These are phyloP conservation scores for Patellifolia procumbens DNA, from an alignment of 179 eudicot species.

Conservation along the genomic window DNA sequence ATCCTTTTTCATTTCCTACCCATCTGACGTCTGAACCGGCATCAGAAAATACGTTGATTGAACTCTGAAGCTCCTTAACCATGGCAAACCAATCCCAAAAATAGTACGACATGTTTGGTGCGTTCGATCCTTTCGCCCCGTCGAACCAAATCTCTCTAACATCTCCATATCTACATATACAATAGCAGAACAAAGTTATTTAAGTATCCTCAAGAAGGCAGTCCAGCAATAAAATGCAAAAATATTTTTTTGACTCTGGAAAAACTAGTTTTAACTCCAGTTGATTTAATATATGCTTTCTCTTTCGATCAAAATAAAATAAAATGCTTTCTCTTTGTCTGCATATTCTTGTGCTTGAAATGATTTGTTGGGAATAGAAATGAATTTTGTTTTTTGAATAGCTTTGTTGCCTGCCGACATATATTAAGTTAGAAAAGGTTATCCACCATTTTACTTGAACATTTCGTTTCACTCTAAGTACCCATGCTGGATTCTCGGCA, in stretches of 20 bases:
- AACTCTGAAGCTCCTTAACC: conserved; percentile 81
- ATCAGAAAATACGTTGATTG: conserved; percentile 89
- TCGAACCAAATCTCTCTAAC: conserved; percentile 92
- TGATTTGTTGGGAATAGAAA: too few species aligned
- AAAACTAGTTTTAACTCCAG: background rate
- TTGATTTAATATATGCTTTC: background rate
- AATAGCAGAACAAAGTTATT: background rate
- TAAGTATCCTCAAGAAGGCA: background rate
- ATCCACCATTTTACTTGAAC: too few species aligned
- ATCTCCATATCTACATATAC: conserved; percentile 70
- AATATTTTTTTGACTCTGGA: background rate
- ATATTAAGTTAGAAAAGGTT: background rate
- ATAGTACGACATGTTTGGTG: conserved; percentile 79
- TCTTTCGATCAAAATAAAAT: background rate
- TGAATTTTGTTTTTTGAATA: background rate
- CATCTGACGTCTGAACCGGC: conserved; percentile 90
- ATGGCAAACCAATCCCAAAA: conserved; percentile 80
- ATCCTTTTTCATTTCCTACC: conserved; percentile 83
- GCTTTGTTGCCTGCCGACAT: background rate
- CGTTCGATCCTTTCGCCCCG: conserved; percentile 78
- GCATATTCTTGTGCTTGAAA: too few species aligned
- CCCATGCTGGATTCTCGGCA: background rate
- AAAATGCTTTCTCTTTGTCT: too few species aligned
- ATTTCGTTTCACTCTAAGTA: background rate
- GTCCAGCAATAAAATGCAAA: background rate